These are phyloP conservation scores for Candida glucosophila DNA, from an alignment of 1,139 yeast genomes.

Conservation along the genomic window DNA sequence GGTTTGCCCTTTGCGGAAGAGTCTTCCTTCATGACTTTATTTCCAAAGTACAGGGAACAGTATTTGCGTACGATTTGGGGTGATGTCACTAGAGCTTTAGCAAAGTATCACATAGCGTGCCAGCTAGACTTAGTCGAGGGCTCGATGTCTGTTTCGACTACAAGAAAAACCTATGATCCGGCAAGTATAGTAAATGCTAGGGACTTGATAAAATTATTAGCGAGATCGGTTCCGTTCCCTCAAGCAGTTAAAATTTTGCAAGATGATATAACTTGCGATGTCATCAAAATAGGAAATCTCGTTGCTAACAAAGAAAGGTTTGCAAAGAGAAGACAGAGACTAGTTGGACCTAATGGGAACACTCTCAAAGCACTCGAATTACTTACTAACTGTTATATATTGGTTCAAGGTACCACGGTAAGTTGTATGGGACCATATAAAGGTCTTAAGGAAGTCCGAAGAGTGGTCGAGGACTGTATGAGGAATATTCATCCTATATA, in stretches of 20 bases:
- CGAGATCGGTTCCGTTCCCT: slow-evolving; percentile 95
- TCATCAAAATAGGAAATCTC: slow-evolving; percentile 85
- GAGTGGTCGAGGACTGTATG: slow-evolving; percentile 98
- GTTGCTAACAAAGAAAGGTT: slow-evolving; percentile 90
- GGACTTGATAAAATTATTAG: slow-evolving; percentile 84
- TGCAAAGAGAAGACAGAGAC: slow-evolving; percentile 89
- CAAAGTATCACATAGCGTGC: slow-evolving; percentile 67
- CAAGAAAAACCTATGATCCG: slow-evolving; percentile 93
- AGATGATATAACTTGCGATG: slow-evolving; percentile 93
- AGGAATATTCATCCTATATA: slow-evolving; percentile 91
- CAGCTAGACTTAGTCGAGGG: slow-evolving; percentile 91
- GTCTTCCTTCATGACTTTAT: slow-evolving; percentile 86
- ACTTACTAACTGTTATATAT: slow-evolving; percentile 83
- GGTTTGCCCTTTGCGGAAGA: slow-evolving; percentile 91
- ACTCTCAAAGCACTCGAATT: slow-evolving; percentile 92
- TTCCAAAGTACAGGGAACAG: slow-evolving; percentile 93
- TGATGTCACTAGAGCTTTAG: slow-evolving; percentile 77
- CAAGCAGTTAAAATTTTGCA: slow-evolving; percentile 89
- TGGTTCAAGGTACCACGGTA: slow-evolving; percentile 97
- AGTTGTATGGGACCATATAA: slow-evolving; percentile 95
- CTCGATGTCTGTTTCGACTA: slow-evolving; percentile 92
- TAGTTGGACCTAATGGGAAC: slow-evolving; percentile 96
- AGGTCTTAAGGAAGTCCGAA: slow-evolving; percentile 84
- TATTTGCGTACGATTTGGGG: slow-evolving; percentile 89
- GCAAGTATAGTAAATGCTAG: slow-evolving; percentile 90